Base-by-base conservation (phyloP, 1,139 yeast genomes). In the Debaryomycetaceae sp. region DNA sequence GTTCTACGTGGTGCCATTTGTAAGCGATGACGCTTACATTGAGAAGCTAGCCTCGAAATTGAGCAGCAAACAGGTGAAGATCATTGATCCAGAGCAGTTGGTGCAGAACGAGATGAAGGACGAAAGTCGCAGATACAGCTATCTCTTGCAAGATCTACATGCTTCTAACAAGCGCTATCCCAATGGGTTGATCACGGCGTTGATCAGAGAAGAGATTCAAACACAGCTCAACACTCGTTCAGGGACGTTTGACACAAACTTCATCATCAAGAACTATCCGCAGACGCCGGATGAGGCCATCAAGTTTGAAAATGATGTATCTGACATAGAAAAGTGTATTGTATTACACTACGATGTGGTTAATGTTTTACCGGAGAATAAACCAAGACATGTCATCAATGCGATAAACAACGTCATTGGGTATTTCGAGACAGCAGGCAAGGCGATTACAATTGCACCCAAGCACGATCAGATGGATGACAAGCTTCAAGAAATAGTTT, bases 381-480 rank as follows among this genome's bases (percentile, higher is more conserved):
- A 50, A 15, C 58, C 60, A 8, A 57, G 58, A 1, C 72, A 68
- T 14, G 58, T 53, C 6, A 49, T 48, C 24, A 61, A 74, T 48
- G 46, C 50, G 6, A 51, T 72, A 37, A 48, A 53, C 15, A 70
- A 73, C 43, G 75, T 81, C 17, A 65, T 73, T 41, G 80, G 80
- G 29, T 82, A 82, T 56, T 82, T 78, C 49, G 73, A 73, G 22
- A 78, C 83, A 17, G 87, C 81, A 14, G 73, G 72, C 32, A 81
- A 79, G 52, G 51, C 63, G 14, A 55, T 56, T 34, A 49, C 55
- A 1, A 45, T 65, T 16, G 51, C 46, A 16, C 46, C 46, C 18
- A 48, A 50, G 28, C 49, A 48, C 29, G 65, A 59, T 35, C 53
- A 51, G 32, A 44, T 61, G 53, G 65, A 61, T 39, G 48, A 43